Percentiles rank a stretch among this genome's conserved stretches.
phyloP scores from a whole-genome alignment of 257 asterid species.

The Scutellaria baicalensis region DNA sequence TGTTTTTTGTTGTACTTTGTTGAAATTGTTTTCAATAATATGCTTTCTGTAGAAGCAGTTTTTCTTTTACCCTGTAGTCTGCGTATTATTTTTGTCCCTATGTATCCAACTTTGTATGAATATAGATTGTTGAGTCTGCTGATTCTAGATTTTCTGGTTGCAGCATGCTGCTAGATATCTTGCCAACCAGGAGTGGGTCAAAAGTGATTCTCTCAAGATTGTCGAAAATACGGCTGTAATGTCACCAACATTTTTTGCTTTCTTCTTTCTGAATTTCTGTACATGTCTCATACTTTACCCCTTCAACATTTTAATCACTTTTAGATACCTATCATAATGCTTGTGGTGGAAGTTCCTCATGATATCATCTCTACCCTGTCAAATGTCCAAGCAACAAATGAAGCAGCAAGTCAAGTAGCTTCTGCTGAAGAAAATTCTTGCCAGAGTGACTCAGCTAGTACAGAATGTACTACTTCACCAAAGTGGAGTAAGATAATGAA shows the following conservation, averaged over 20 bases:
- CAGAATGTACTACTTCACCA: slow-evolving; percentile 36
- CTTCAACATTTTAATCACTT: slow-evolving; percentile 12
- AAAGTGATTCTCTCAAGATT: slow-evolving; percentile 99
- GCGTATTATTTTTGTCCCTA: background rate
- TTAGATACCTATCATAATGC: slow-evolving; percentile 98
- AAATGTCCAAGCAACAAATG: slow-evolving; percentile 41
- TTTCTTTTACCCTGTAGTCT: background rate
- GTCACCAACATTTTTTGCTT: slow-evolving; percentile 19
- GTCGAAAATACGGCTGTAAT: slow-evolving; percentile 99
- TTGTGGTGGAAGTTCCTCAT: slow-evolving; percentile 94
- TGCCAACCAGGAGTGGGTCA: slow-evolving; percentile 99
- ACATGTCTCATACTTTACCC: background rate
- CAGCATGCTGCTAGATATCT: slow-evolving; percentile 99
- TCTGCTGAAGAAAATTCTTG: slow-evolving; percentile 40
- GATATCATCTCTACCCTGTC: slow-evolving; percentile 54
- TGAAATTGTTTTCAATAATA: background rate
- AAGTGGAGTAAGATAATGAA: slow-evolving; percentile 34
- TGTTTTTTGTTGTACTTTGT: background rate
- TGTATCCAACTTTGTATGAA: slow-evolving; percentile 2
- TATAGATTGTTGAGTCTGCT: slow-evolving; percentile 15
- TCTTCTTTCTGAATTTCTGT: slow-evolving; percentile 1
- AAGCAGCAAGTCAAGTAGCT: slow-evolving; percentile 38
- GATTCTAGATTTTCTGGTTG: slow-evolving; percentile 24
- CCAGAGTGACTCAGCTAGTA: slow-evolving; percentile 38
- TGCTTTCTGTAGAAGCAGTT: background rate